phyloP scores from a whole-genome alignment of 2,329 filamentous ascomycete species.

The Fusarium mangiferae region DNA sequence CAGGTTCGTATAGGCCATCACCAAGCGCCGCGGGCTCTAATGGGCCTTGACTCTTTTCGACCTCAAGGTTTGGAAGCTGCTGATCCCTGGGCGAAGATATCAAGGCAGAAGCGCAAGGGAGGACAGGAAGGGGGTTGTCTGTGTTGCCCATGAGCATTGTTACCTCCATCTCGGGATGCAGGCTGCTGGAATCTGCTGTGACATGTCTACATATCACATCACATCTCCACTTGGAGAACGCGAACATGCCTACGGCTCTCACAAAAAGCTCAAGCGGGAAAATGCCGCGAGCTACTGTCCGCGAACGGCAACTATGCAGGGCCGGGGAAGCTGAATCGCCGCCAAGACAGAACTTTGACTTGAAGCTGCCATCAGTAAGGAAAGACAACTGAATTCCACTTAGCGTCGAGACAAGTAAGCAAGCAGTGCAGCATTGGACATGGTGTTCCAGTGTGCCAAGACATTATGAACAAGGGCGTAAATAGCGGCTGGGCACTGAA shows the following conservation, averaged over 20 bases:
- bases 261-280: constrained; percentile 30
- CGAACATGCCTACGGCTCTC: constrained; percentile 6
- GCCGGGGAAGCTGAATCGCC: constrained; percentile 6
- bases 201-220: constrained; percentile 7
- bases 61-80: constrained; percentile 34
- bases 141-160: constrained; percentile 14
- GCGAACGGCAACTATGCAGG: constrained; percentile 4
- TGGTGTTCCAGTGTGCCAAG: constrained; percentile 14
- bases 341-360: constrained; percentile 11
- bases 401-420: constrained; percentile 15
- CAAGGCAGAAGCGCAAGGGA: constrained; percentile 32
- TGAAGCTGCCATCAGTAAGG: constrained; percentile 1
- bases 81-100: constrained; percentile 21
- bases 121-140: constrained; percentile 8
- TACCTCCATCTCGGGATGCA: constrained; percentile 25
- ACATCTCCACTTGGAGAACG: constrained; percentile 16
- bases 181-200: constrained; percentile 18
- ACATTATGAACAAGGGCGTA: neutral
- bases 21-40: constrained; percentile 32
- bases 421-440: neutral
- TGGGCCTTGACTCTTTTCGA: constrained; percentile 29
- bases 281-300: constrained; percentile 26
- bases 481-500: neutral
- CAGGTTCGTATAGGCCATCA: constrained; percentile 22
- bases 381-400: constrained; percentile 21